phyloP scores from a whole-genome alignment of 2,329 filamentous ascomycete species.

The Sporothrix dimorphospora region DNA sequence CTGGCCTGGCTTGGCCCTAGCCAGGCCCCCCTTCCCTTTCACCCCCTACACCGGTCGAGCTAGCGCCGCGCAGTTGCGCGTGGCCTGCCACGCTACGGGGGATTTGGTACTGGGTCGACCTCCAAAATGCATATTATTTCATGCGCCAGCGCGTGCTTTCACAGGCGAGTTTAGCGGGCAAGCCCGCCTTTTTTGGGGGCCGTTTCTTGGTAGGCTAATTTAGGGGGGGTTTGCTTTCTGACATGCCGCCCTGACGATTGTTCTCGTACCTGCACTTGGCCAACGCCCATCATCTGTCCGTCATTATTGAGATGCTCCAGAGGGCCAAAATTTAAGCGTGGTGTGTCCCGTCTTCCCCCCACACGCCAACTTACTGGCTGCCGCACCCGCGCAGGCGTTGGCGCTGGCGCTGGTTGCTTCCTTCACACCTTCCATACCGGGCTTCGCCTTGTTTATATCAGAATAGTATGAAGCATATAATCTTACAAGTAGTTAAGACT shows the following conservation, averaged over 20 bases:
- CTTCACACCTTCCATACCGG: conserved; percentile 7
- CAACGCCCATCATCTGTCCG: not conserved
- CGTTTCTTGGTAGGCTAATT: conserved; percentile 16
- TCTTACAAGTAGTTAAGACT: no score
- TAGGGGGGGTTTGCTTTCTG: not conserved
- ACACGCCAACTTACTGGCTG: conserved; percentile 6
- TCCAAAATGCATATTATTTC: not conserved
- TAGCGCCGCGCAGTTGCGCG: conserved; percentile 14
- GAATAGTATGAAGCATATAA: not conserved
- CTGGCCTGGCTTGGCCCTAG: no score
- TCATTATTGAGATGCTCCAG: conserved; percentile 4
- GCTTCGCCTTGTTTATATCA: not conserved
- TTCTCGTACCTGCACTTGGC: not conserved
- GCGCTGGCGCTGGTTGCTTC: not conserved
- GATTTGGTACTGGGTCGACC: not conserved
- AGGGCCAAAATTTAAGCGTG: not conserved
- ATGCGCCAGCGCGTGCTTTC: conserved; percentile 13
- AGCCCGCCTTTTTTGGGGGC: conserved; percentile 1
- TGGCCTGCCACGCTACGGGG: conserved; percentile 19
- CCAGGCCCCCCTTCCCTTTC: not conserved
- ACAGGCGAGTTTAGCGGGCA: conserved; percentile 9
- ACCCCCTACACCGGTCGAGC: conserved; percentile 5
- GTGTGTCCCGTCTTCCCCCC: not conserved
- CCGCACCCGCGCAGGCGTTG: conserved; percentile 1
- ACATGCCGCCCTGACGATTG: not conserved